phyloP scores from a whole-genome alignment of 768 basidiomycete species.

The Serendipita indica region DNA sequence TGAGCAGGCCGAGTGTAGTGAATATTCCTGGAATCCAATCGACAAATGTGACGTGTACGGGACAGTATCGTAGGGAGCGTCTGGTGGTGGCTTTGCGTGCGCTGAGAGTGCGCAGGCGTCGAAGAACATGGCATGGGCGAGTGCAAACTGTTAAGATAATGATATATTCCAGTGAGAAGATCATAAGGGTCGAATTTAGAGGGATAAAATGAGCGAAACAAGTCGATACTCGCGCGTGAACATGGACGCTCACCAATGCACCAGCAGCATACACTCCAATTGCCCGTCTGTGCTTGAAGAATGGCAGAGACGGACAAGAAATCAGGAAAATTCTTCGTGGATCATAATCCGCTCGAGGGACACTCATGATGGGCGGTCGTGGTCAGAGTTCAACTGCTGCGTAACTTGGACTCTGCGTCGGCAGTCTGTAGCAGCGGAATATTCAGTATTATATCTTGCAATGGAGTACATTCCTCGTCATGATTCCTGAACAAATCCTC shows the following conservation, averaged over 20 bases:
- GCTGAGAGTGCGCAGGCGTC: conserved; percentile 86
- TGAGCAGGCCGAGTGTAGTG: conserved; percentile 79
- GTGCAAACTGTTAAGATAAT: conserved; percentile 49
- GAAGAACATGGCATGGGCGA: conserved; percentile 90
- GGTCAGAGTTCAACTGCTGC: neutral
- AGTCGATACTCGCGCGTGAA: neutral
- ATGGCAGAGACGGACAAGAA: conserved; percentile 55
- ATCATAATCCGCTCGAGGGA: conserved; percentile 65
- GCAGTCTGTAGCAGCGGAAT: too few relatives aligned
- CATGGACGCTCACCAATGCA: conserved; percentile 52
- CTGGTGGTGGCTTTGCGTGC: conserved; percentile 64
- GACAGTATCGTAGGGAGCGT: conserved; percentile 48
- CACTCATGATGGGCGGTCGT: conserved; percentile 12
- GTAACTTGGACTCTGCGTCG: neutral
- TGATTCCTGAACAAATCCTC: too few relatives aligned
- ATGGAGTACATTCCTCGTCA: too few relatives aligned
- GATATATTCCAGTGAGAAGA: conserved; percentile 4
- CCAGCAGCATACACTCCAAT: conserved; percentile 86
- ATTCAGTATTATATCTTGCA: too few relatives aligned
- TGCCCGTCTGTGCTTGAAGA: conserved; percentile 66
- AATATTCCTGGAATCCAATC: conserved; percentile 98
- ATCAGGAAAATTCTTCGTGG: conserved; percentile 78
- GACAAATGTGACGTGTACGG: conserved; percentile 75
- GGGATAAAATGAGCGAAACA: conserved; percentile 9
- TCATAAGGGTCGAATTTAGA: conserved; percentile 5